These are phyloP conservation scores for Monosporascus sp. DNA, from an alignment of 2,329 filamentous ascomycete genomes.

Conservation along the genomic window DNA sequence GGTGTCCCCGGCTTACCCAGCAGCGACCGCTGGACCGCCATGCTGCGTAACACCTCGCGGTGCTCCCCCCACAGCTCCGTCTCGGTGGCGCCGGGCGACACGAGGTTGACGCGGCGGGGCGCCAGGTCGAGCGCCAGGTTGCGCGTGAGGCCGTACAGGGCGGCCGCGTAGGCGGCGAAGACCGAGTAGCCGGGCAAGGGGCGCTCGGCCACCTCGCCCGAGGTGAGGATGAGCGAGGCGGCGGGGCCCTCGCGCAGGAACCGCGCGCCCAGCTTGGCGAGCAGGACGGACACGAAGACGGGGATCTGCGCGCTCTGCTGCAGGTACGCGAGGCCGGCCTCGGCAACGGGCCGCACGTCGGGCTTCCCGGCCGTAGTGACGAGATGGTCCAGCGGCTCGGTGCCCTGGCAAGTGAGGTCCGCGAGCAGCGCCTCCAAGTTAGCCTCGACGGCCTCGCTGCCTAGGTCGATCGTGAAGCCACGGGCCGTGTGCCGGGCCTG, in stretches of 20 bases:
- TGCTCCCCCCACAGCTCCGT: constrained; percentile 35
- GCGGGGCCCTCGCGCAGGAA: constrained; percentile 37
- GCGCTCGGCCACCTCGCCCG: constrained; percentile 44
- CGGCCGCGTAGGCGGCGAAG: too few relatives aligned
- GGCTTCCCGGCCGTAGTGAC: constrained; percentile 51
- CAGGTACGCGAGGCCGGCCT: constrained; percentile 35
- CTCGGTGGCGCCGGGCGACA: constrained; percentile 49
- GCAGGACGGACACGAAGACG: constrained; percentile 44
- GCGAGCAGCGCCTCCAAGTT: constrained; percentile 43
- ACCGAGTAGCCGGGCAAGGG: constrained; percentile 28
- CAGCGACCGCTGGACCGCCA: constrained; percentile 11
- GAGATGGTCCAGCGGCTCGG: constrained; percentile 46
- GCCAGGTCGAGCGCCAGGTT: too few relatives aligned
- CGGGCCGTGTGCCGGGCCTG: constrained; percentile 22
- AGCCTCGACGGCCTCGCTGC: constrained; percentile 37
- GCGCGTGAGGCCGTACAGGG: too few relatives aligned
- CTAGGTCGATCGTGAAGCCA: constrained; percentile 44
- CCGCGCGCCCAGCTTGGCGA: constrained; percentile 43
- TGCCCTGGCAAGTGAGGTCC: constrained; percentile 19
- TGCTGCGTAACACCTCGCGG: constrained; percentile 14
- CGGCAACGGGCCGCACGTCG: constrained; percentile 32
- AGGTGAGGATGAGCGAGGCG: constrained; percentile 52
- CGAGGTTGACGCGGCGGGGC: constrained; percentile 51
- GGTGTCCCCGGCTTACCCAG: constrained; percentile 23
- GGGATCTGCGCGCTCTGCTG: constrained; percentile 42